Evolutionary conservation across 1,284 basidiomycete species (phyloP), one percentile per base, ranked within the genome.

Genomic region (Ceratobasidium sp.): DNA sequence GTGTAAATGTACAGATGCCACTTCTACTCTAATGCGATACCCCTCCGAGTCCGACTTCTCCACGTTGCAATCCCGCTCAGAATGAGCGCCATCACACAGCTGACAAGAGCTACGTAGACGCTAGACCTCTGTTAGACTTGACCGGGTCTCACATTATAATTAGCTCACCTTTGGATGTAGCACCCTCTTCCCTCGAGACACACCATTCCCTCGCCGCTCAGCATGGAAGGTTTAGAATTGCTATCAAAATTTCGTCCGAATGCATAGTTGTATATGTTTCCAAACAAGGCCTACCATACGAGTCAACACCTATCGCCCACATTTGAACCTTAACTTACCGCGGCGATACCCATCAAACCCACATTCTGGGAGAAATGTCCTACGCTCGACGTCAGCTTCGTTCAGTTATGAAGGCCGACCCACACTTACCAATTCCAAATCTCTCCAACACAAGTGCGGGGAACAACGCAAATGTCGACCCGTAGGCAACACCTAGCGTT

Each of bases 391-490:
- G 20, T 43, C 8, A 31, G 40, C 53, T n/a, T n/a, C 12, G n/a
- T 6, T 15, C 8, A 47, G n/a, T 47, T 20, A 17, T 29, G n/a
- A 15, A 15, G 10, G 29, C 29, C 45, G 27, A 31, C 10, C 1
- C 10, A 32, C 32, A 83, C 85, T 75, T 72, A 86, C 89, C 80
- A 76, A 94, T 81, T 7, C 94, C 93, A 74, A 95, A 96, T 90
- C 91, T 93, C 74, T 95, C 94, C 32, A 95, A 85, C 29, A 86
- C 82, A 29, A 95, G 82, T 34, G 89, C 89, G 0, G 93, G 93
- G 74, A 86, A 83, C n/a, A 91, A 79, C 8, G 92, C 92, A 75
- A 93, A 95, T 67, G 92, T 79, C 25, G 86, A 84, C 1, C 93
- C 93, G 73, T 96, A 93, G 0, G 89, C 86, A 3, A 92, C 75